phyloP scores from a whole-genome alignment of 139 green algal genomes.

The Spirogloea muscicola region DNA sequence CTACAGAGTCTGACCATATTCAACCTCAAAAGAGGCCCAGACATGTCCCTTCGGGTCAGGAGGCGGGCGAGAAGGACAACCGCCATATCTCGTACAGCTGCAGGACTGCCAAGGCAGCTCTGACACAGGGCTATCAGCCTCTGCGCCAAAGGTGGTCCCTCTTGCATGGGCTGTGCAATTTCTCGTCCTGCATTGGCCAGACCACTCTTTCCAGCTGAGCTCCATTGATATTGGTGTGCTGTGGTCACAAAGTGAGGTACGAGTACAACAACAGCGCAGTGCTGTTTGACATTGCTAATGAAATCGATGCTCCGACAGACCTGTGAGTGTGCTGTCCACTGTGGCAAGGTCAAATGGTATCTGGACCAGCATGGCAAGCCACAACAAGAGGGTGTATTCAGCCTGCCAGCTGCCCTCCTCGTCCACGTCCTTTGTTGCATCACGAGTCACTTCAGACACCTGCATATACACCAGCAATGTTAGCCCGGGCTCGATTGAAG shows the following conservation, averaged over 20 bases:
- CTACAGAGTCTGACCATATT: constrained; percentile 46
- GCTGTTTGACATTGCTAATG: too few species aligned
- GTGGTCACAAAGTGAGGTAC: too few species aligned
- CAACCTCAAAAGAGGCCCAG: constrained; percentile 61
- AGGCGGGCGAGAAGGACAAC: constrained; percentile 76
- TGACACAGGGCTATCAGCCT: constrained; percentile 67
- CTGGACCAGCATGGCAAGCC: constrained; percentile 87
- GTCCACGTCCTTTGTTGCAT: background rate
- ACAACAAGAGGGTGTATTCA: constrained; percentile 78
- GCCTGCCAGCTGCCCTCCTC: background rate
- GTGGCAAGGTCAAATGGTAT: constrained; percentile 88
- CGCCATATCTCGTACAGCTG: constrained; percentile 72
- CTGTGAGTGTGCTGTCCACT: constrained; percentile 77
- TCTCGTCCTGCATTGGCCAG: too few species aligned
- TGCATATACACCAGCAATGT: background rate
- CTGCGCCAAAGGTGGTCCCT: constrained; percentile 28
- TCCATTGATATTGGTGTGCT: too few species aligned
- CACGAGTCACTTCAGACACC: too few species aligned
- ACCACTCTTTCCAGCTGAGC: too few species aligned
- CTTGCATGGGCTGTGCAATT: too few species aligned
- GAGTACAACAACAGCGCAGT: too few species aligned
- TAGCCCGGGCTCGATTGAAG: too few species aligned
- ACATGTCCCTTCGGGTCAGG: constrained; percentile 84
- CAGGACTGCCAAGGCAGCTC: constrained; percentile 48
- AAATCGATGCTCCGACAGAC: background rate